Evolutionary conservation across 345 rosid genomes (phyloP).

Genomic region (Pistacia integerrima): DNA sequence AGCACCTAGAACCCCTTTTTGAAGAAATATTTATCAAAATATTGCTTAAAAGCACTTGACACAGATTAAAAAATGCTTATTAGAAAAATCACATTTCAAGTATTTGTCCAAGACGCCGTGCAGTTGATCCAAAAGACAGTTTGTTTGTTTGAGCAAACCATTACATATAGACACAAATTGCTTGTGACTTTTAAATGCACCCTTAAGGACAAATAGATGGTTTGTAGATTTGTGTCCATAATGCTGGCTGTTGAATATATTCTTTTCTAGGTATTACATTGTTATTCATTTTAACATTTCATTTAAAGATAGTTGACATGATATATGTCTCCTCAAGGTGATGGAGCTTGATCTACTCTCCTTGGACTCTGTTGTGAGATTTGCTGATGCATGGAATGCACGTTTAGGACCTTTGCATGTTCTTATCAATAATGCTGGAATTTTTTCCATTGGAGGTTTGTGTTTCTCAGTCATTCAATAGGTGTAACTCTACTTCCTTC

Average conservation of each 20-base stretch:
- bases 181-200: neutral
- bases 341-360: constrained; percentile 98
- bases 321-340: constrained; percentile 41
- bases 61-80: neutral
- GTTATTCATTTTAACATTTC: constrained; percentile 2
- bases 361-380: constrained; percentile 70
- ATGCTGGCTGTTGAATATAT: neutral
- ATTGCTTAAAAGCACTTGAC: neutral
- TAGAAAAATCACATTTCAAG: neutral
- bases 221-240: neutral
- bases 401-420: constrained; percentile 70
- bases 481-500: neutral
- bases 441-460: constrained; percentile 94
- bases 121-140: no score
- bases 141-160: neutral
- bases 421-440: constrained; percentile 91
- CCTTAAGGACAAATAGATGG: neutral
- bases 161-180: neutral
- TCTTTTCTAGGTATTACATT: neutral
- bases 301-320: constrained; percentile 20
- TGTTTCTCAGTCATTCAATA: neutral
- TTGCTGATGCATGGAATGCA: constrained; percentile 73
- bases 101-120: neutral
- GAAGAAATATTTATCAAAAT: neutral
- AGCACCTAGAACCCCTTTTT: neutral